Evolutionary conservation across 192 early-diverging fungal species (phyloP).

Genomic region (Endogone sp.): DNA sequence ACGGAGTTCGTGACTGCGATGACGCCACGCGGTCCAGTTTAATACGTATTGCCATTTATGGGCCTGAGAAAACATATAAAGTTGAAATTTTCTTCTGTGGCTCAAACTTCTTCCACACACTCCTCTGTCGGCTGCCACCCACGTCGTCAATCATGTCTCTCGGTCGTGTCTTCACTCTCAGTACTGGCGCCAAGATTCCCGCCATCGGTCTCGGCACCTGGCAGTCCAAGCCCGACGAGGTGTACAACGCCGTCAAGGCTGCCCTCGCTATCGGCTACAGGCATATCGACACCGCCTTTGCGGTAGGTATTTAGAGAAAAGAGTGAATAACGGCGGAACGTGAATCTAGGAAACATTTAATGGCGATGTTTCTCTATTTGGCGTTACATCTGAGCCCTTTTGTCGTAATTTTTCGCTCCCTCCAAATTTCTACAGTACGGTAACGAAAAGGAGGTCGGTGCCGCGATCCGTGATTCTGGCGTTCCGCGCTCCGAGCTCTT

Average conservation of each 20-base stretch:
- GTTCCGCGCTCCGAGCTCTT: slow-evolving; percentile 72
- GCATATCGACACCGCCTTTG: slow-evolving; percentile 52
- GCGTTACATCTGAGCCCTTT: too few relatives aligned
- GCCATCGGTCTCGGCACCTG: slow-evolving; percentile 46
- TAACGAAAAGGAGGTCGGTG: slow-evolving; percentile 80
- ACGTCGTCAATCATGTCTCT: slow-evolving; percentile 1
- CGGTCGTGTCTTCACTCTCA: neutral
- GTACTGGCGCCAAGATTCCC: neutral
- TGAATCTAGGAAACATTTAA: neutral
- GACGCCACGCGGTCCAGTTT: too few relatives aligned
- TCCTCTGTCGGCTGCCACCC: too few relatives aligned
- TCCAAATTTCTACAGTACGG: slow-evolving; percentile 44
- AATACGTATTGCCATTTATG: too few relatives aligned
- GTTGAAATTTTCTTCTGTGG: too few relatives aligned
- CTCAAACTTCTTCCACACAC: too few relatives aligned
- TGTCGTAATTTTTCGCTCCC: too few relatives aligned
- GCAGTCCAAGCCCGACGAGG: slow-evolving; percentile 48
- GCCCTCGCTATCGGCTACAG: slow-evolving; percentile 68
- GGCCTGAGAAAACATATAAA: too few relatives aligned
- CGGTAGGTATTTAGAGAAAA: slow-evolving; percentile 12
- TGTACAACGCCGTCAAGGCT: slow-evolving; percentile 58
- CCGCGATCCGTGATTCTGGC: slow-evolving; percentile 55
- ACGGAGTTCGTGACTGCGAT: too few relatives aligned
- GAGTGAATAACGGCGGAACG: neutral
- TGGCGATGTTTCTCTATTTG: too few relatives aligned